Evolutionary conservation across 345 rosid genomes (phyloP).

Genomic region (Lagerstroemia speciosa): DNA sequence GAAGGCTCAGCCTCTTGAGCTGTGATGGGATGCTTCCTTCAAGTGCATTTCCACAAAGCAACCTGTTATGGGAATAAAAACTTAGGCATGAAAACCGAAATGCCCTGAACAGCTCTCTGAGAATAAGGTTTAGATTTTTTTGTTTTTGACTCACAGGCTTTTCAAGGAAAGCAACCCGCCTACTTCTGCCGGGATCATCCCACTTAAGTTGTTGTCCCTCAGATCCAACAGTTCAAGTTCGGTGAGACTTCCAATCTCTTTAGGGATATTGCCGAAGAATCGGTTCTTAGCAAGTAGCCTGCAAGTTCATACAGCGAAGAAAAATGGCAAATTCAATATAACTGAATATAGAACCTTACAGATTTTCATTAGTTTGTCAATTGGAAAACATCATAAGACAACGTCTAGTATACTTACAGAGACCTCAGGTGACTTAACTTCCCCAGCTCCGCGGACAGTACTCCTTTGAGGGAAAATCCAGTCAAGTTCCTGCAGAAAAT

Average conservation of each 20-base stretch:
- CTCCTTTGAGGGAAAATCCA: constrained; percentile 54
- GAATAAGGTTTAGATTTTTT: no score
- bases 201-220: constrained; percentile 57
- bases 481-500: constrained; percentile 48
- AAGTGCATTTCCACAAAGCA: constrained; percentile 61
- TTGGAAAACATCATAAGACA: neutral
- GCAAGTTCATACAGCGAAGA: constrained; percentile 13
- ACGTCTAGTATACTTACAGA: constrained; percentile 40
- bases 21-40: constrained; percentile 39
- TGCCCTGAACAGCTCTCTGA: no score
- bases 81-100: neutral
- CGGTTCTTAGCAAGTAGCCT: constrained; percentile 47
- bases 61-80: constrained; percentile 31
- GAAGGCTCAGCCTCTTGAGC: constrained; percentile 44
- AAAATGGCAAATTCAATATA: neutral
- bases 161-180: constrained; percentile 36
- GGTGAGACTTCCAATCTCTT: constrained; percentile 47
- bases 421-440: constrained; percentile 53
- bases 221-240: constrained; percentile 59
- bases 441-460: constrained; percentile 66
- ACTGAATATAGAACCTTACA: no score
- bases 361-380: neutral
- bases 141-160: constrained; percentile 48
- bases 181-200: constrained; percentile 58
- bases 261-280: constrained; percentile 60